Evolutionary conservation across 257 asterid genomes (phyloP).

Genomic region (Scutellaria minor): DNA sequence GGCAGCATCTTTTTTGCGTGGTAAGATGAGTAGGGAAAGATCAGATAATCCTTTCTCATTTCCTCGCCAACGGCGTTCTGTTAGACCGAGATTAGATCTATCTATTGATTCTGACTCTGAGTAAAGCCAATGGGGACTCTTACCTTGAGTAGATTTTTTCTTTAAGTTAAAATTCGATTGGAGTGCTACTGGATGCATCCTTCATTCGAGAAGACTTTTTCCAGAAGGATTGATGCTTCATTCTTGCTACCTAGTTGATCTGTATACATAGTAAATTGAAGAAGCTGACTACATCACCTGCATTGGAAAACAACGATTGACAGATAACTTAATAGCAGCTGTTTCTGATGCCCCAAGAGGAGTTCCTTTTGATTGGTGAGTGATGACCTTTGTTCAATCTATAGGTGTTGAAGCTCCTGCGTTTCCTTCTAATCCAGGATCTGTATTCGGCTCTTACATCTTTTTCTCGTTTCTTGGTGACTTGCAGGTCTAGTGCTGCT

Average conservation of each 20-base stretch:
- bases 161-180: not conserved
- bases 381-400: constrained; percentile 19
- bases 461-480: constrained; percentile 31
- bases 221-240: constrained; percentile 14
- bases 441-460: not conserved
- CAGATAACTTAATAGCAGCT: constrained; percentile 22
- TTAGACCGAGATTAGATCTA: constrained; percentile 77
- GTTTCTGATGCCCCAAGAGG: constrained; percentile 35
- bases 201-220: constrained; percentile 16
- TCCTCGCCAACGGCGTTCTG: constrained; percentile 94
- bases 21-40: constrained; percentile 71
- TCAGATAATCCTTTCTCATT: constrained; percentile 78
- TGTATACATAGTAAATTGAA: constrained; percentile 34
- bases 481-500: constrained; percentile 37
- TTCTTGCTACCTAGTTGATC: constrained; percentile 31
- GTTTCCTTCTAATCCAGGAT: constrained; percentile 8
- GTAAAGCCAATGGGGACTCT: constrained; percentile 38
- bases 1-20: constrained; percentile 75
- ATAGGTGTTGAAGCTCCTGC: constrained; percentile 18
- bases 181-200: constrained; percentile 27
- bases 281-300: constrained; percentile 35
- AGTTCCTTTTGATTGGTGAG: constrained; percentile 43
- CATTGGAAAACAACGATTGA: constrained; percentile 25
- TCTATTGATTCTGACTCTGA: constrained; percentile 89
- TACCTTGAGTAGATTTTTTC: constrained; percentile 22